Evolutionary conservation across 805 yeast genomes (phyloP), one percentile per base, ranked within the genome.

Genomic region (Candida pini): DNA sequence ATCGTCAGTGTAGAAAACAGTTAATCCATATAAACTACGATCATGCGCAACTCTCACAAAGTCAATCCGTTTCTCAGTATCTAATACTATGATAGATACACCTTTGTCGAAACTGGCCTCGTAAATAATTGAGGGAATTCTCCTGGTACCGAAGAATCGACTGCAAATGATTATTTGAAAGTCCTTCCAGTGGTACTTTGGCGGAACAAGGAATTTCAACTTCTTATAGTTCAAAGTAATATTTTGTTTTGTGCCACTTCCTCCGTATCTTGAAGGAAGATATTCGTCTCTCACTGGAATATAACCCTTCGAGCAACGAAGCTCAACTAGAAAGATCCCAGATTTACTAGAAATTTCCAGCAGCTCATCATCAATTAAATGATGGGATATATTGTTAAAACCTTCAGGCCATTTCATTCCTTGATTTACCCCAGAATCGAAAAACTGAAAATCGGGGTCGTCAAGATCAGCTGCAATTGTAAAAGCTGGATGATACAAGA

Each of bases 401-500:
- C 55, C 60, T 8, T 54, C 35, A 1, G 53, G 47, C 4, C 54
- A 47, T 20, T 44, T 49, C 63, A 58, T 58, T 6, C 62, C 62
- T 33, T 51, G 48, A 33, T 49, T 52, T 3, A 34, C 35, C 18
- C 51, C 37, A 3, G 48, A 44, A 37, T 47, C 44, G 24, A 50
- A 52, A 0, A 69, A 60, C 31, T 60, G 52, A 58, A 68, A 71
- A 1, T 41, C 23, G 2, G 34, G 26, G 44, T 78, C 81, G 14
- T 58, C 45, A 36, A 54, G 60, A 52, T 87, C 96, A 4, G 64
- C 54, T 0, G 95, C 92, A 17, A 83, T 53, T 2, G 80, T 60
- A 56, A 90, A 89, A 0, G 85, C 73, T 5, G 83, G 94, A 57
- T 90, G 97, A 53, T 76, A 75, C 31, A 86, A 60, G 52, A 82